Evolutionary conservation across 2,329 filamentous ascomycete genomes (phyloP).

Genomic region (Scedosporium minutisporum): DNA sequence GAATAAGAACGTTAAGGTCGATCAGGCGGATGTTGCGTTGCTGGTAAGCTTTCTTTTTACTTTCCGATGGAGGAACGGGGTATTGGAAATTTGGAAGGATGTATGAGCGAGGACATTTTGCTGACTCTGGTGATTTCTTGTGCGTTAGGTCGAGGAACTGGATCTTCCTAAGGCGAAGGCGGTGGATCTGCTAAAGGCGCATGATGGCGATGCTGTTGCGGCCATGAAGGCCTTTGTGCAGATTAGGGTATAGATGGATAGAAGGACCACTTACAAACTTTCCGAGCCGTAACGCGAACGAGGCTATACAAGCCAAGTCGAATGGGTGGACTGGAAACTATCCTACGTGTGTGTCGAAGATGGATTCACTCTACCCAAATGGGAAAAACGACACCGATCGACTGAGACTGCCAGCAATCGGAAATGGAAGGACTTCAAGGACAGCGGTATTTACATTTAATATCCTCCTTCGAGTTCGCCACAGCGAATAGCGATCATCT

Average conservation of each 20-base stretch:
- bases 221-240: constrained; percentile 51
- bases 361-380: too few species aligned
- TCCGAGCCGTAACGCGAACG: too few species aligned
- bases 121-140: background rate
- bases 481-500: too few species aligned
- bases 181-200: constrained; percentile 61
- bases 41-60: constrained; percentile 38
- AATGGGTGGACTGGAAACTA: too few species aligned
- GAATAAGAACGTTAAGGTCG: constrained; percentile 62
- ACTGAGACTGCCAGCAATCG: too few species aligned
- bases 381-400: too few species aligned
- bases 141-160: constrained; percentile 53
- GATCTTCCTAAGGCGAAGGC: constrained; percentile 63
- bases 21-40: constrained; percentile 59
- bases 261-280: too few species aligned
- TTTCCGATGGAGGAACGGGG: background rate
- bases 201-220: constrained; percentile 60
- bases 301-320: too few species aligned
- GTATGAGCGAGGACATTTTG: background rate
- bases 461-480: too few species aligned
- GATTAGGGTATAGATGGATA: background rate
- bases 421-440: too few species aligned
- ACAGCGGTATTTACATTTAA: too few species aligned
- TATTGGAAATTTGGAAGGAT: background rate
- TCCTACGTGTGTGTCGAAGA: too few species aligned